A percentile compares a stretch with the other conserved stretches of the same genome.
Evolutionary conservation across 108 stramenopile genomes (phyloP).

Genomic region (Nitzschia sp.): DNA sequence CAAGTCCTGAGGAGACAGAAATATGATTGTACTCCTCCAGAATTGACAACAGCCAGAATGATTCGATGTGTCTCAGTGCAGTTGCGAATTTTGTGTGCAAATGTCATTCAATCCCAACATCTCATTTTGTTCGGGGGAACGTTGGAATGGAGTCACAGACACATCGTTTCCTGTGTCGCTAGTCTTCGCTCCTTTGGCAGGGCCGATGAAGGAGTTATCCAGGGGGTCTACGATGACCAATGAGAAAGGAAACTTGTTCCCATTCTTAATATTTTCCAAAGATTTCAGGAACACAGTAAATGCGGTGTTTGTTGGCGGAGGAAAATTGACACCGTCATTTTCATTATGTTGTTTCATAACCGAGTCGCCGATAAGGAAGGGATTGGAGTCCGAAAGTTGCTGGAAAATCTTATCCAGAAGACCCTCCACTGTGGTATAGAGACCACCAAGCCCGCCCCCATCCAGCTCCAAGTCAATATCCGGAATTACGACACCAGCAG

Average conservation of each 20-base stretch:
- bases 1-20: too few species aligned
- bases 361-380: slow-evolving; percentile 68
- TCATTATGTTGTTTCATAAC: slow-evolving; percentile 2
- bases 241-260: slow-evolving; percentile 69
- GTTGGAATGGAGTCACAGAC: slow-evolving; percentile 22
- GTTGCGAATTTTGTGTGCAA: slow-evolving; percentile 36
- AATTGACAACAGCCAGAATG: too few species aligned
- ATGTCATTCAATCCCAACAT: slow-evolving; percentile 63
- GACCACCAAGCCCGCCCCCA: slow-evolving; percentile 75
- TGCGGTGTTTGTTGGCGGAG: slow-evolving; percentile 23
- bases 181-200: slow-evolving; percentile 20
- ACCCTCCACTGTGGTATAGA: slow-evolving; percentile 92
- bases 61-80: too few species aligned
- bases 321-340: slow-evolving; percentile 45
- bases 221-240: slow-evolving; percentile 81
- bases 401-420: slow-evolving; percentile 70
- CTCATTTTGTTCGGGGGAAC: slow-evolving; percentile 66
- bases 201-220: slow-evolving; percentile 87
- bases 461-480: slow-evolving; percentile 65
- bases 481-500: slow-evolving; percentile 75
- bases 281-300: slow-evolving; percentile 46
- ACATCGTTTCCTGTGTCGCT: too few species aligned
- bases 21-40: too few species aligned
- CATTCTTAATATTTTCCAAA: slow-evolving; percentile 42
- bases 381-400: slow-evolving; percentile 56